A percentile compares a stretch with the other conserved stretches of the same genome.
phyloP scores from a whole-genome alignment of 202 grass and related monocot genomes.

The Schoenoplectus triqueter region DNA sequence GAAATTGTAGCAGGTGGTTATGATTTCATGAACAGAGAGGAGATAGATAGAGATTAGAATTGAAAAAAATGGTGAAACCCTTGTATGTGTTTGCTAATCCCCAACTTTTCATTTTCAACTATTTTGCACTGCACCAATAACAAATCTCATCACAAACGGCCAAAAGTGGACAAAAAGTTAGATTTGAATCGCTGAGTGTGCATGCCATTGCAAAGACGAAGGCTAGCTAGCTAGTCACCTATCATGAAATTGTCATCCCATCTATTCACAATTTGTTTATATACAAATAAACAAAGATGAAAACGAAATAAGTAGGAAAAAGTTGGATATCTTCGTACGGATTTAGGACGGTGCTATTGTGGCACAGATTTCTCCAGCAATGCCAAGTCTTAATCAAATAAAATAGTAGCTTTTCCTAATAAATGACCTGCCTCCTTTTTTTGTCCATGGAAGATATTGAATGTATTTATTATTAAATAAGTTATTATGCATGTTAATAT shows the following conservation, averaged over 20 bases:
- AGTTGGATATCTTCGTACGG: not conserved
- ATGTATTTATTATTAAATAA: no score
- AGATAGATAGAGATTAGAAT: constrained; percentile 15
- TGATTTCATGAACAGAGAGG: constrained; percentile 25
- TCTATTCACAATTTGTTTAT: not conserved
- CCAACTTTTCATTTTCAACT: constrained; percentile 35
- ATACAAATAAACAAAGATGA: not conserved
- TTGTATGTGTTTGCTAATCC: constrained; percentile 14
- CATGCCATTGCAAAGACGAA: constrained; percentile 31
- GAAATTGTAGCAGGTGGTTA: constrained; percentile 28
- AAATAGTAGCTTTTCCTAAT: not conserved
- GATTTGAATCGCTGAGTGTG: constrained; percentile 16
- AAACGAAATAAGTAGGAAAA: not conserved
- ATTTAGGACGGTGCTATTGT: constrained; percentile 7
- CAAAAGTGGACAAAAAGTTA: constrained; percentile 39
- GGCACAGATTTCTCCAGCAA: constrained; percentile 34
- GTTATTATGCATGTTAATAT: no score
- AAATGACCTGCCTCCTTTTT: not conserved
- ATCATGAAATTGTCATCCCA: not conserved
- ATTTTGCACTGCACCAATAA: not conserved
- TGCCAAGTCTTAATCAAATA: constrained; percentile 17
- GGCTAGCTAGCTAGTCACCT: not conserved
- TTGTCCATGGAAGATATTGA: no score
- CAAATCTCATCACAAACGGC: constrained; percentile 31
- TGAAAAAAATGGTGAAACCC: constrained; percentile 27